These are phyloP conservation scores for Colletotrichum kahawae DNA, from an alignment of 2,329 filamentous ascomycete species.

Conservation along the genomic window DNA sequence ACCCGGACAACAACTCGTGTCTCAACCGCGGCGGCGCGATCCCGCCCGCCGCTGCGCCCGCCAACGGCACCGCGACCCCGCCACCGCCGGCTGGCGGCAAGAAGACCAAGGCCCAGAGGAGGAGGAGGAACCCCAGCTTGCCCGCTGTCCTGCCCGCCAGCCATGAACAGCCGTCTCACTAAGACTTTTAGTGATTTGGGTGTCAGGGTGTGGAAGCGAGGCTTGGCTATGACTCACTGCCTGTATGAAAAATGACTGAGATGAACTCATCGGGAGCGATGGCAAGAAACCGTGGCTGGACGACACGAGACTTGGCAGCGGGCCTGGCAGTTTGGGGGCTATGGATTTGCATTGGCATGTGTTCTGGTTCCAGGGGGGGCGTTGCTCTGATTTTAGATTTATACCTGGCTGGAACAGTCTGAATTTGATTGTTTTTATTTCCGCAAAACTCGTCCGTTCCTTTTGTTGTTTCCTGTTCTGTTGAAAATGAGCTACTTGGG, in stretches of 20 bases:
- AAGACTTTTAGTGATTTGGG: not conserved
- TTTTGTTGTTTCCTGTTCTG: rapidly evolving
- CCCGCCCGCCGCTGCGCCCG: not conserved
- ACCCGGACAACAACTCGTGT: constrained; percentile 12
- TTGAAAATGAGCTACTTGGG: not conserved
- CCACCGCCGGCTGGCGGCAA: not conserved
- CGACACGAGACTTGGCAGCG: constrained; percentile 5
- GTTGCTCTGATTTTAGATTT: not conserved
- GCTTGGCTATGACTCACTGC: not conserved
- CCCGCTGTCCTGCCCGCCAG: not conserved
- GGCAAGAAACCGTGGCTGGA: not conserved
- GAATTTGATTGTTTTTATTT: not conserved
- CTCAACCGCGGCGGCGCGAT: constrained; percentile 4
- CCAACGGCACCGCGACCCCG: not conserved
- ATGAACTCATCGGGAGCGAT: not conserved
- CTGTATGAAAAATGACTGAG: not conserved
- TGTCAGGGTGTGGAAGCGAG: not conserved
- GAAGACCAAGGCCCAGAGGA: not conserved
- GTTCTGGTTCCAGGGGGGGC: not conserved
- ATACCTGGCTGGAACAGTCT: constrained; percentile 17
- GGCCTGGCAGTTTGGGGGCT: not conserved
- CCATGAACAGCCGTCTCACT: not conserved
- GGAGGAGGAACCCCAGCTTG: not conserved
- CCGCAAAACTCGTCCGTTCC: not conserved
- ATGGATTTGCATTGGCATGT: not conserved